Evolutionary conservation across 1,284 basidiomycete species (phyloP).

Genomic region (Ceratobasidium sp.): DNA sequence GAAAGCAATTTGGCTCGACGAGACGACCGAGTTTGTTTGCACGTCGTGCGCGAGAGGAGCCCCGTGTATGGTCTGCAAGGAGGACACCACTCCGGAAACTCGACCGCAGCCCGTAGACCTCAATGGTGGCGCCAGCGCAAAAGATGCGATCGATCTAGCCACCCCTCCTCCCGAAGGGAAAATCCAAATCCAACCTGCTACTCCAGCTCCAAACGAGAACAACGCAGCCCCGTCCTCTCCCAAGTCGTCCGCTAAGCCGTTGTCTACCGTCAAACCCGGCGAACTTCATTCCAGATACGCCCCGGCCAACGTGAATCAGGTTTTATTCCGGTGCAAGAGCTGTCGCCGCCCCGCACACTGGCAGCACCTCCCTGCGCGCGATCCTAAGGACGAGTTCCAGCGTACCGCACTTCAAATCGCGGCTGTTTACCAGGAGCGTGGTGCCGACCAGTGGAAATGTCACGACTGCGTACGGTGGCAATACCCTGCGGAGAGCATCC

Average conservation of each 20-base stretch:
- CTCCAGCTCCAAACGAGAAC: background rate
- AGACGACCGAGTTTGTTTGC: conserved; percentile 84
- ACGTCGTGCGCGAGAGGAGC: conserved; percentile 80
- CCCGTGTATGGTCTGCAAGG: conserved; percentile 80
- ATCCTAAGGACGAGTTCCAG: conserved; percentile 57
- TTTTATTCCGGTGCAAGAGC: conserved; percentile 83
- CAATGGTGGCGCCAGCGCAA: conserved; percentile 30
- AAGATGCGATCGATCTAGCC: conserved; percentile 40
- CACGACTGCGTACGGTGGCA: conserved; percentile 82
- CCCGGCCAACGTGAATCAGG: conserved; percentile 49
- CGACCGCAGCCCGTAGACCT: conserved; percentile 46
- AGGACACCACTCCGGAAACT: conserved; percentile 67
- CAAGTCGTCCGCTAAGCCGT: conserved; percentile 41
- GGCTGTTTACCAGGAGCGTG: conserved; percentile 69
- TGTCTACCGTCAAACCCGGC: conserved; percentile 18
- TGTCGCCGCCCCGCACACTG: conserved; percentile 89
- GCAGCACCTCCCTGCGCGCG: conserved; percentile 73
- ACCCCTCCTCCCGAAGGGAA: conserved; percentile 40
- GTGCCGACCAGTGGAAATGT: conserved; percentile 74
- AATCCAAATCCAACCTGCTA: conserved; percentile 15
- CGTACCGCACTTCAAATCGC: conserved; percentile 65
- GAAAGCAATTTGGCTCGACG: conserved; percentile 65
- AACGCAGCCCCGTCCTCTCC: conserved; percentile 19
- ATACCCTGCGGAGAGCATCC: conserved; percentile 83
- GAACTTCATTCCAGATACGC: conserved; percentile 44